Conservation (phyloP, 768 basidiomycete species). For the Boletus tylopilopsis region DNA sequence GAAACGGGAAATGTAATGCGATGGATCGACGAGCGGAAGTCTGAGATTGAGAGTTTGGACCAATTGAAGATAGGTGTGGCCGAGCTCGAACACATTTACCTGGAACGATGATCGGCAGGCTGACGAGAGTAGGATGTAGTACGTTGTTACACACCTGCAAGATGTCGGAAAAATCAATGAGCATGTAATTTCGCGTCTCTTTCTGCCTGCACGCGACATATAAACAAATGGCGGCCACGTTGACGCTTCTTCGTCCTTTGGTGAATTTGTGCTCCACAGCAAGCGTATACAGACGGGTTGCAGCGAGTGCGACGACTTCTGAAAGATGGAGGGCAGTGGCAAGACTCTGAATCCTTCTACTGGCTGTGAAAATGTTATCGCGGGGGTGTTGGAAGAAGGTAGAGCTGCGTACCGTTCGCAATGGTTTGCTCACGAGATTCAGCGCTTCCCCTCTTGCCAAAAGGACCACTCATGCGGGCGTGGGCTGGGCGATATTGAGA, state of each 20-base stretch:
- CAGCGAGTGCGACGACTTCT: conserved; percentile 75
- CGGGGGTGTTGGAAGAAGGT: not conserved
- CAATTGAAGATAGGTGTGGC: conserved; percentile 92
- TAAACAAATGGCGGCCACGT: conserved; percentile 93
- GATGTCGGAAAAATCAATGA: conserved; percentile 98
- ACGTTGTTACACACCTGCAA: conserved; percentile 57
- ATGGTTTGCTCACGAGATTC: conserved; percentile 92
- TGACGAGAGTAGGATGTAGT: not conserved
- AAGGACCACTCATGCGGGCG: conserved; percentile 78
- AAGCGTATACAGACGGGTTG: conserved; percentile 85
- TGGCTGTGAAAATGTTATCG: conserved; percentile 45
- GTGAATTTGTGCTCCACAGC: conserved; percentile 94
- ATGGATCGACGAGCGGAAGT: conserved; percentile 89
- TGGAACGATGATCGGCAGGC: conserved; percentile 28
- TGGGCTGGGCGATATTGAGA: conserved; percentile 48
- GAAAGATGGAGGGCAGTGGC: conserved; percentile 74
- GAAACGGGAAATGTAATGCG: conserved; percentile 95
- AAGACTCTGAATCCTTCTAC: conserved; percentile 78
- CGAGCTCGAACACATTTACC: conserved; percentile 98
- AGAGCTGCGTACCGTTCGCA: conserved; percentile 62
- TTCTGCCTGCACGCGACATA: conserved; percentile 92
- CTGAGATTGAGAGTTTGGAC: conserved; percentile 82
- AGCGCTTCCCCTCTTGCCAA: conserved; percentile 70
- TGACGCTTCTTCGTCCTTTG: conserved; percentile 86
- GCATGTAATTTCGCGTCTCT: conserved; percentile 91